phyloP scores from a whole-genome alignment of 169 alveolate species.

The Cryptosporidium xiaoi region DNA sequence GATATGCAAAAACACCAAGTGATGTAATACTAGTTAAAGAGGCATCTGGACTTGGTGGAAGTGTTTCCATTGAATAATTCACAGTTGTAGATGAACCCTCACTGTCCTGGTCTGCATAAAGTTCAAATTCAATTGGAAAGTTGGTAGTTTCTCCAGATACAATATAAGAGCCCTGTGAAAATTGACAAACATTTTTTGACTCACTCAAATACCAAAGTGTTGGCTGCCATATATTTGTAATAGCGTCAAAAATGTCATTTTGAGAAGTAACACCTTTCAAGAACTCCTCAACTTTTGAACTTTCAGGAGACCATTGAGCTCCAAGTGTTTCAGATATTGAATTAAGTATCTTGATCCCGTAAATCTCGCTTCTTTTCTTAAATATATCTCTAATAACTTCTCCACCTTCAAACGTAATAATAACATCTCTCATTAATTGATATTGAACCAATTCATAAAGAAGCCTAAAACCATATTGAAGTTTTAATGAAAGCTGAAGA shows the following conservation, averaged over 20 bases:
- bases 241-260: slow-evolving; percentile 45
- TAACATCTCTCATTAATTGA: slow-evolving; percentile 61
- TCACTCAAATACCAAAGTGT: slow-evolving; percentile 71
- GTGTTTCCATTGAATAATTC: slow-evolving; percentile 64
- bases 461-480: slow-evolving; percentile 60
- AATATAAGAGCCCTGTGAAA: slow-evolving; percentile 45
- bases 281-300: slow-evolving; percentile 58
- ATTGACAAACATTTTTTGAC: slow-evolving; percentile 18
- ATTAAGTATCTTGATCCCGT: slow-evolving; percentile 31
- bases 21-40: slow-evolving; percentile 64
- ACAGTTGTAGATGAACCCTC: slow-evolving; percentile 73
- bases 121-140: slow-evolving; percentile 60
- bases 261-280: slow-evolving; percentile 49
- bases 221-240: slow-evolving; percentile 59
- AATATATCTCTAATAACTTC: slow-evolving; percentile 43
- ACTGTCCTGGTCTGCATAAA: slow-evolving; percentile 64
- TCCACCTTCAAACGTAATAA: slow-evolving; percentile 67
- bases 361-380: slow-evolving; percentile 33
- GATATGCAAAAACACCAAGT: slow-evolving; percentile 65
- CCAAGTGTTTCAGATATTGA: slow-evolving; percentile 59
- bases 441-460: slow-evolving; percentile 53
- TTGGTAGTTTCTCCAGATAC: slow-evolving; percentile 28
- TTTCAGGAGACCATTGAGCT: slow-evolving; percentile 69
- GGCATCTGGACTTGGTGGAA: slow-evolving; percentile 72
- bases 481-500: slow-evolving; percentile 12